phyloP scores from a whole-genome alignment of 2,329 filamentous ascomycete species.

The Phialophora expanda region DNA sequence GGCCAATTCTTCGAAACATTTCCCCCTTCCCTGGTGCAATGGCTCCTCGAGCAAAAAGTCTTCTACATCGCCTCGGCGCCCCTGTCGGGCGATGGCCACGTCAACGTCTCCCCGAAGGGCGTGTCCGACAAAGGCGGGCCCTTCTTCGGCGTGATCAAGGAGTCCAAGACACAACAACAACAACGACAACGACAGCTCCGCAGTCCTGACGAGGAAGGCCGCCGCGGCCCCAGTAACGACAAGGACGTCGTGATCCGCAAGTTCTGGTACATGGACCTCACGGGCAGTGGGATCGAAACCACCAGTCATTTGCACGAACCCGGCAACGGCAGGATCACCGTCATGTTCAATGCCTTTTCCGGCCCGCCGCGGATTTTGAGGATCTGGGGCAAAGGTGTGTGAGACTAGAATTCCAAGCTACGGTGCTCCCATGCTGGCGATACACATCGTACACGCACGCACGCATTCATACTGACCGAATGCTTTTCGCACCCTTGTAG shows the following conservation, averaged over 20 bases:
- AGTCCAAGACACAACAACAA: conserved; percentile 2
- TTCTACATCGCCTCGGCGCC: conserved; percentile 79
- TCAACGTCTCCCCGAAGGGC: conserved; percentile 76
- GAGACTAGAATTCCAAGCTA: background rate
- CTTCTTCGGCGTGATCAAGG: conserved; percentile 40
- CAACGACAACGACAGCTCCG: no score
- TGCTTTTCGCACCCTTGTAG: conserved; percentile 40
- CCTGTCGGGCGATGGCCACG: conserved; percentile 64
- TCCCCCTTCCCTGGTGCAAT: conserved; percentile 61
- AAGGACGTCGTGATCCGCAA: conserved; percentile 30
- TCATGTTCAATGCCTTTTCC: conserved; percentile 75
- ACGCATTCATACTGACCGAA: background rate
- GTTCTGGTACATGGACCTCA: conserved; percentile 47
- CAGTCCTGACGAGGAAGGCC: background rate
- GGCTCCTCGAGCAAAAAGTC: conserved; percentile 70
- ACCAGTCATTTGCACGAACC: conserved; percentile 73
- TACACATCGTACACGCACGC: background rate
- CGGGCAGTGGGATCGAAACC: conserved; percentile 76
- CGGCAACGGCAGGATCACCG: conserved; percentile 70
- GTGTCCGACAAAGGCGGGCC: conserved; percentile 75
- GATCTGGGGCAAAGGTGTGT: conserved; percentile 38
- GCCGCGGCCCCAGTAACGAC: conserved; percentile 4
- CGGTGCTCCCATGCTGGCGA: background rate
- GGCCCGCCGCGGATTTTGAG: conserved; percentile 65
- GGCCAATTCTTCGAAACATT: conserved; percentile 64